A percentile compares a stretch with the other conserved stretches of the same genome.
Evolutionary conservation across 2,329 filamentous ascomycete genomes (phyloP).

Genomic region (Botryotinia narcissicola): DNA sequence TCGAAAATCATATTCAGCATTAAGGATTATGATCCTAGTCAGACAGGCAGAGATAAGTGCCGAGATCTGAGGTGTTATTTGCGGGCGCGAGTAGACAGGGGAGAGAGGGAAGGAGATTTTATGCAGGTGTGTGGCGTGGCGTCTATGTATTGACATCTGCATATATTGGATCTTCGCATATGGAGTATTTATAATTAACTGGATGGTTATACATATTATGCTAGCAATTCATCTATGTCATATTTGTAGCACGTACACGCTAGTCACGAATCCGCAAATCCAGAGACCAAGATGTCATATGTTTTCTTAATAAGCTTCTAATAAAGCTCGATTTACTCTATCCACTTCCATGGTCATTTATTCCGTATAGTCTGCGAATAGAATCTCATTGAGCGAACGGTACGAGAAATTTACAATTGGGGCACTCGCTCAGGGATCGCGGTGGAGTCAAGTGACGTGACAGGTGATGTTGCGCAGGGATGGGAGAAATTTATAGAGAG

Average conservation of each 20-base stretch:
- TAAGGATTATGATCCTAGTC: neutral
- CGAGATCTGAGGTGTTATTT: neutral
- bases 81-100: neutral
- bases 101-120: neutral
- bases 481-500: neutral
- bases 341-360: neutral
- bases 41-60: neutral
- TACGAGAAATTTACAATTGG: neutral
- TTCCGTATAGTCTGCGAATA: neutral
- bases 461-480: neutral
- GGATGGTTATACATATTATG: neutral
- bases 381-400: neutral
- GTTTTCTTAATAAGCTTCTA: neutral
- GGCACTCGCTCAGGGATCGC: neutral
- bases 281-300: neutral
- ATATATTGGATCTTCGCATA: neutral
- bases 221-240: neutral
- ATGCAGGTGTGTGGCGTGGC: neutral
- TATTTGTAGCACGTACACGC: neutral
- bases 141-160: neutral
- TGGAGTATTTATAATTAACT: neutral
- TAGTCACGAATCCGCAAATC: neutral
- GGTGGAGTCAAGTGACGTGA: neutral
- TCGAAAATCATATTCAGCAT: neutral
- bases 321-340: neutral